Evolutionary conservation across 1,139 yeast species (phyloP), one percentile per base, ranked within the genome.

Genomic region (Arxiozyma slooffiae): DNA sequence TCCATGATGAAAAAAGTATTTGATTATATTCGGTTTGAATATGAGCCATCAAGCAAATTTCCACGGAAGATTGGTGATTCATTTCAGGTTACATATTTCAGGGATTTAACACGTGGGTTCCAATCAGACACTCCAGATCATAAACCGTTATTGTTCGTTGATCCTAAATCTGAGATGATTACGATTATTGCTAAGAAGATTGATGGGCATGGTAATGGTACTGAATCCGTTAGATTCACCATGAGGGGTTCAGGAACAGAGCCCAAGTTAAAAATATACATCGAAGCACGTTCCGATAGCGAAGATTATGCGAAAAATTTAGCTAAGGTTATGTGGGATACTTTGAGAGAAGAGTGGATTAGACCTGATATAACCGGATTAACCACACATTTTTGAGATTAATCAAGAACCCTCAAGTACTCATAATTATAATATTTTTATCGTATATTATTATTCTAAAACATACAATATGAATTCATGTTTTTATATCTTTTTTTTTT

Each of bases 161-260:
- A 90, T 53, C 65, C 82, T 0, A 61, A 71, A 1, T 80, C 95
- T 0, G 95, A 92, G 60, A 92, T 92, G 97, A 83, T 92, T 54
- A 88, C 97, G 0, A 84, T 77, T 0, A 47, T 47, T 16, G 65
- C 62, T 3, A 60, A 60, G n/a, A 65, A 61, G 11, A 38, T 11
- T 22, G 39, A 3, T 16, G 16, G 37, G 16, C n/a, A n/a, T n/a
- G n/a, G n/a, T n/a, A n/a, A n/a, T 17, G 42, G 18, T 2, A 38
- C 45, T 16, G 47, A 20, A 48, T 48, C 51, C 1, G 80, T 88
- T 1, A 71, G 96, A 42, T 83, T 90, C 64, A 90, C 97, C 0
- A 81, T 87, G 48, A 75, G 98, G 48, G 97, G 97, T 0, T 87
- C 96, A 4, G 98, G 98, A 9, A 92, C 98, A 0, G 98, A 92